Percentiles rank a stretch among this genome's conserved stretches.
These are phyloP conservation scores for Agrocybe pediades DNA, from an alignment of 768 basidiomycete genomes.

Conservation along the genomic window DNA sequence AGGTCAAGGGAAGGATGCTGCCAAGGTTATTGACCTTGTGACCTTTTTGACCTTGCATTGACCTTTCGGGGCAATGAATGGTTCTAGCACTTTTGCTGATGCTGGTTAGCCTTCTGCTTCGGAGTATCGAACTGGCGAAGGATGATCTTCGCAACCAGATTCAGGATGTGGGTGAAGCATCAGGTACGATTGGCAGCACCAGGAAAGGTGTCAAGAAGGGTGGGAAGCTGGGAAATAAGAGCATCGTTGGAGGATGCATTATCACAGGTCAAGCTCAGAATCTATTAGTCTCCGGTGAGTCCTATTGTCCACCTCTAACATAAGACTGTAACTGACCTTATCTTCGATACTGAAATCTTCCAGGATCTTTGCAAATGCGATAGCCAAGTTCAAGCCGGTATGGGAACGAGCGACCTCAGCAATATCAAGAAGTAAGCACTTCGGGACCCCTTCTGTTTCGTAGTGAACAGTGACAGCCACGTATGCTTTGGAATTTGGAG, in stretches of 20 bases:
- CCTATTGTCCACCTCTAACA: background rate
- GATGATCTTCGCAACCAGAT: slow-evolving; percentile 34
- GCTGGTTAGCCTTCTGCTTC: slow-evolving; percentile 12
- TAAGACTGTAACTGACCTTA: slow-evolving; percentile 27
- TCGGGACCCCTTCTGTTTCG: too few relatives aligned
- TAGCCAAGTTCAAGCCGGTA: slow-evolving; percentile 32
- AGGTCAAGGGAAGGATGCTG: too few relatives aligned
- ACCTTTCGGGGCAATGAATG: too few relatives aligned
- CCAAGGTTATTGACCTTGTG: too few relatives aligned
- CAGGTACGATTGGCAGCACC: slow-evolving; percentile 24
- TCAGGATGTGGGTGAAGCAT: slow-evolving; percentile 42
- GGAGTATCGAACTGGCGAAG: slow-evolving; percentile 33
- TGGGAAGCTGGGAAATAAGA: slow-evolving; percentile 30
- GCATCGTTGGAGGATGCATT: slow-evolving; percentile 37
- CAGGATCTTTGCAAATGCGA: slow-evolving; percentile 32
- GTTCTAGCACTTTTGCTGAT: too few relatives aligned
- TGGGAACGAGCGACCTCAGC: slow-evolving; percentile 39
- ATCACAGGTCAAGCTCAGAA: slow-evolving; percentile 35
- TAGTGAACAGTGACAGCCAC: too few relatives aligned
- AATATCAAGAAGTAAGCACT: slow-evolving; percentile 34
- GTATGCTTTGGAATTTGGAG: too few relatives aligned
- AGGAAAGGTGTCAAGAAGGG: slow-evolving; percentile 19
- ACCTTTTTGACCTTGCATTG: too few relatives aligned
- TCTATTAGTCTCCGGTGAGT: slow-evolving; percentile 10
- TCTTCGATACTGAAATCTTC: slow-evolving; percentile 33